A percentile compares a stretch with the other conserved stretches of the same genome.
Evolutionary conservation across 352 stramenopile genomes (phyloP).

Genomic region (Globisporangium uncinulatum): DNA sequence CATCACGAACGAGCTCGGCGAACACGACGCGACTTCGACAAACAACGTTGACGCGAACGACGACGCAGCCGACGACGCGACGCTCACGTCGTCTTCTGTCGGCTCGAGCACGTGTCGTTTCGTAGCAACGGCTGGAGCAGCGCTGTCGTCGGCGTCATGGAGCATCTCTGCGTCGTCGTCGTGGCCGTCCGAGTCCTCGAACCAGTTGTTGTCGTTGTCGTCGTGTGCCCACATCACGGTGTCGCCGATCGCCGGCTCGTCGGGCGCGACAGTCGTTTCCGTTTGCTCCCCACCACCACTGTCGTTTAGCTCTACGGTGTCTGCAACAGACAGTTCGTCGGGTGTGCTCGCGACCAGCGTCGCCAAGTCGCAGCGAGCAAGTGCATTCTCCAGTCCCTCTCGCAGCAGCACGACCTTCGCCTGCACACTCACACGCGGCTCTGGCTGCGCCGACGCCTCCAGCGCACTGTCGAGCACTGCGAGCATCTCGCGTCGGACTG

Average conservation of each 20-base stretch:
- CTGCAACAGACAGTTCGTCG: not conserved
- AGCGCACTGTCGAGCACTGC: conserved; percentile 18
- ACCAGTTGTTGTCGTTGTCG: conserved; percentile 6
- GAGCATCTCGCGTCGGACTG: conserved; percentile 22
- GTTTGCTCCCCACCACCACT: not conserved
- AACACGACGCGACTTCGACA: conserved; percentile 27
- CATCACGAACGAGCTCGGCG: conserved; percentile 59
- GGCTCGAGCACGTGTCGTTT: not conserved
- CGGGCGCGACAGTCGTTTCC: no score
- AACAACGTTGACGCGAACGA: conserved; percentile 42
- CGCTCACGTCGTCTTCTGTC: conserved; percentile 10
- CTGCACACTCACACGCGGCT: not conserved
- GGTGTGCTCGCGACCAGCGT: not conserved
- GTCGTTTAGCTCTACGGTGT: no score
- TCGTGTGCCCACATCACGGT: not conserved
- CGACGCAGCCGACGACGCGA: conserved; percentile 18
- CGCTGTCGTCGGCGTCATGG: conserved; percentile 2
- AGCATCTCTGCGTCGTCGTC: not conserved
- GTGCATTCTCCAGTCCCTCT: conserved; percentile 8
- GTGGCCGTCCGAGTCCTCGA: conserved; percentile 5
- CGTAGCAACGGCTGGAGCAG: not conserved
- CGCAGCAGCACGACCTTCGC: conserved; percentile 2
- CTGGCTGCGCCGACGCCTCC: conserved; percentile 3
- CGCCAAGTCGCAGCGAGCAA: not conserved
- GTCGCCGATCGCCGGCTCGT: conserved; percentile 2